Percentiles rank a stretch among this genome's conserved stretches.
Evolutionary conservation across 2,329 filamentous ascomycete species (phyloP).

Genomic region (Huntiella bhutanensis): DNA sequence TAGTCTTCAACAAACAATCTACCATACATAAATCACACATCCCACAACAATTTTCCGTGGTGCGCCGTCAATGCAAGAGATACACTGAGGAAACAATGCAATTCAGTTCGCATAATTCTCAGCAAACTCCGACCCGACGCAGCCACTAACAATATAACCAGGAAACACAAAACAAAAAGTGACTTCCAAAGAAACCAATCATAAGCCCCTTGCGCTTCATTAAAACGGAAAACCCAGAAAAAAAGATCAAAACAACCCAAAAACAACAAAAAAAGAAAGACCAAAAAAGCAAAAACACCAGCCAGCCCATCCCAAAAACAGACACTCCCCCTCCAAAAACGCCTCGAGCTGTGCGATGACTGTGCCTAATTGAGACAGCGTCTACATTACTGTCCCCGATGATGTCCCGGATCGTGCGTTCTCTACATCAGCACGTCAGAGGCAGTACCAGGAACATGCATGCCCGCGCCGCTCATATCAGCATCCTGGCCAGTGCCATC

Average conservation of each 20-base stretch:
- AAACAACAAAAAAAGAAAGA: neutral
- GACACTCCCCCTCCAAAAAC: neutral
- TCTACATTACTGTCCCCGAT: neutral
- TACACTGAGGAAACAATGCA: too few species aligned
- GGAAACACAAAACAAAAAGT: conserved; percentile 2
- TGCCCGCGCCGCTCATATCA: neutral
- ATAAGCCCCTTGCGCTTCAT: neutral
- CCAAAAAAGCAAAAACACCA: neutral
- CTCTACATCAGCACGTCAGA: neutral
- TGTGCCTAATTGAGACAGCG: neutral
- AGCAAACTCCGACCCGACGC: too few species aligned
- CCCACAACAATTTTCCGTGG: too few species aligned
- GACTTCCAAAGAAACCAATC: neutral
- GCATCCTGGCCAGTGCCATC: neutral
- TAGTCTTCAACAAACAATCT: too few species aligned
- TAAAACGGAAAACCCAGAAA: neutral
- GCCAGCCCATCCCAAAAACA: neutral
- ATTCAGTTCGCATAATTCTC: too few species aligned
- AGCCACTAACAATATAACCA: neutral
- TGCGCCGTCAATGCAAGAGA: too few species aligned
- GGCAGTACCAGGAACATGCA: conserved; percentile 1
- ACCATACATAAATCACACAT: too few species aligned
- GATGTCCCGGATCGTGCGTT: neutral
- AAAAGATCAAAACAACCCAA: neutral
- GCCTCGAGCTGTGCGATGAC: neutral